These are phyloP conservation scores for Volvariella surrecta DNA, from an alignment of 1,284 basidiomycete genomes.

Conservation along the genomic window DNA sequence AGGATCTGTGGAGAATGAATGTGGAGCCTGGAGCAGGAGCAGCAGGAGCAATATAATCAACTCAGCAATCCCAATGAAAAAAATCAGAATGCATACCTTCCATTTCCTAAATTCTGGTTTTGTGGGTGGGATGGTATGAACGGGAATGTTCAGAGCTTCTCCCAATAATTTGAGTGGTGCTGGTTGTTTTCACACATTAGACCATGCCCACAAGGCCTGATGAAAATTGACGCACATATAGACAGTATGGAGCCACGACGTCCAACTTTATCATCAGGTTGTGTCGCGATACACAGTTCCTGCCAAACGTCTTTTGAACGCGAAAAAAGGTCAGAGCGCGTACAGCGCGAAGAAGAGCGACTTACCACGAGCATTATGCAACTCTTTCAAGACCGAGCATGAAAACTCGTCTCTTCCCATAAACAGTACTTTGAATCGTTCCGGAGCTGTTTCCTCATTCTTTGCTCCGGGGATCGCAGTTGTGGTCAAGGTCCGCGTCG, in stretches of 20 bases:
- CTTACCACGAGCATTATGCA: slow-evolving; percentile 31
- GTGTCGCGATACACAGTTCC: slow-evolving; percentile 47
- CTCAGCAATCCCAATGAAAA: too few species aligned
- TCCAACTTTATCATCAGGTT: slow-evolving; percentile 47
- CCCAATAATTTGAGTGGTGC: slow-evolving; percentile 53
- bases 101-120: slow-evolving; percentile 50
- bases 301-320: slow-evolving; percentile 50
- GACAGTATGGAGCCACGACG: slow-evolving; percentile 40
- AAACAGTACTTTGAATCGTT: slow-evolving; percentile 49
- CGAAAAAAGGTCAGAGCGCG: slow-evolving; percentile 9
- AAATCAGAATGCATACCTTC: slow-evolving; percentile 31
- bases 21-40: slow-evolving; percentile 29
- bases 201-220: too few species aligned
- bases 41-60: too few species aligned
- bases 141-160: slow-evolving; percentile 36
- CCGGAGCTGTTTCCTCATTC: background rate
- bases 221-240: slow-evolving; percentile 37
- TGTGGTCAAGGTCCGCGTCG: too few species aligned
- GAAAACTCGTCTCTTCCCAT: slow-evolving; percentile 72
- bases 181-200: slow-evolving; percentile 18
- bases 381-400: slow-evolving; percentile 44
- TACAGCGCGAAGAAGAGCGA: slow-evolving; percentile 1
- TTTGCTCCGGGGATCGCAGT: too few species aligned
- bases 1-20: slow-evolving; percentile 28
- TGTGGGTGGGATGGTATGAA: slow-evolving; percentile 49